These are phyloP conservation scores for Detonula confervacea DNA, from an alignment of 352 stramenopile genomes.

Conservation along the genomic window DNA sequence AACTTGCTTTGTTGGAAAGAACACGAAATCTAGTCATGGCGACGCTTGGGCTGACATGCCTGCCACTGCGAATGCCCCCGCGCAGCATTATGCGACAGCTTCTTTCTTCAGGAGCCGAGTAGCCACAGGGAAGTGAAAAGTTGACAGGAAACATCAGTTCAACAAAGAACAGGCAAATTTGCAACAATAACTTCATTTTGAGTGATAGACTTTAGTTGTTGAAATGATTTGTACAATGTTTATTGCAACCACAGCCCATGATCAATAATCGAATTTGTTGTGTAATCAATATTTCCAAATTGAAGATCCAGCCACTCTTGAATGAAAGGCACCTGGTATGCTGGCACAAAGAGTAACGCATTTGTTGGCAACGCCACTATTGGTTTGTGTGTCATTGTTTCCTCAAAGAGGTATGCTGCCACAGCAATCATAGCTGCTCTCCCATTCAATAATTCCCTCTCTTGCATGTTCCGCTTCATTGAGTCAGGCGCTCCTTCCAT, in stretches of 20 bases:
- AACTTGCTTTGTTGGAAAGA: constrained; percentile 75
- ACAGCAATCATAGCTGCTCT: constrained; percentile 83
- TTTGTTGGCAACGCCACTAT: constrained; percentile 72
- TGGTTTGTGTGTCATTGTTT: constrained; percentile 66
- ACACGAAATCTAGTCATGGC: constrained; percentile 68
- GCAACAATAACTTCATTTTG: no score
- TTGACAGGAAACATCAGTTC: constrained; percentile 8
- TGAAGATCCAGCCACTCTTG: constrained; percentile 77
- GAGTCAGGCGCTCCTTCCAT: constrained; percentile 65
- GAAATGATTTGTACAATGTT: constrained; percentile 4
- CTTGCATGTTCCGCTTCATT: constrained; percentile 86
- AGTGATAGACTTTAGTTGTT: neutral
- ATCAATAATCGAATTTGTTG: constrained; percentile 17
- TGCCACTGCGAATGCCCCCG: constrained; percentile 54
- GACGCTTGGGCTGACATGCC: constrained; percentile 78
- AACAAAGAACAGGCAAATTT: no score
- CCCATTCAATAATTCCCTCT: constrained; percentile 85
- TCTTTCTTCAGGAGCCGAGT: constrained; percentile 44
- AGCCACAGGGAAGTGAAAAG: neutral
- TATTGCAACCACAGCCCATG: neutral
- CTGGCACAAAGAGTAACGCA: constrained; percentile 75
- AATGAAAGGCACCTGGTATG: constrained; percentile 77
- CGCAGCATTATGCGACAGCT: constrained; percentile 23
- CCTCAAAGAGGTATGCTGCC: constrained; percentile 77
- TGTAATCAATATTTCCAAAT: constrained; percentile 55